These are phyloP conservation scores for Carallia pectinifolia DNA, from an alignment of 345 rosid genomes.

Conservation along the genomic window DNA sequence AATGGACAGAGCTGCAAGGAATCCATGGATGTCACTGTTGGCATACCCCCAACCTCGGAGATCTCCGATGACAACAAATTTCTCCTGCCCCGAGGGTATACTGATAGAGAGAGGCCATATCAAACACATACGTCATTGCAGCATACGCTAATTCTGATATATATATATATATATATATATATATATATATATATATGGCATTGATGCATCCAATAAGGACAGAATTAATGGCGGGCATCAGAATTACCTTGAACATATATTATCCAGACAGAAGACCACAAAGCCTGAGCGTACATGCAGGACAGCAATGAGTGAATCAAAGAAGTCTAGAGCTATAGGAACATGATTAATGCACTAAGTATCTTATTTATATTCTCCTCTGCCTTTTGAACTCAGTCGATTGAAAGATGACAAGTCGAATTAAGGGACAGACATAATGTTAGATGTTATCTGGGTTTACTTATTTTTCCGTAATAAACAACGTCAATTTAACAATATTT, in stretches of 20 bases:
- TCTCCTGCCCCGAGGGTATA: conserved; percentile 40
- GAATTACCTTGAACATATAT: conserved; percentile 36
- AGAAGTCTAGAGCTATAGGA: not conserved
- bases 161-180: too few relatives aligned
- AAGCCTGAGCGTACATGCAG: conserved; percentile 29
- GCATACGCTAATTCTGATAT: too few relatives aligned
- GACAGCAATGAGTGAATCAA: not conserved
- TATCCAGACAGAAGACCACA: conserved; percentile 32
- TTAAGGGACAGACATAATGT: too few relatives aligned
- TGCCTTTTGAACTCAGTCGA: too few relatives aligned
- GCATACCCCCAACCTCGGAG: conserved; percentile 55
- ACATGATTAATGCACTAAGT: not conserved
- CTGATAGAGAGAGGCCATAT: conserved; percentile 19
- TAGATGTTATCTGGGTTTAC: too few relatives aligned
- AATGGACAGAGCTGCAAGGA: conserved; percentile 35
- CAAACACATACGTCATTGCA: too few relatives aligned
- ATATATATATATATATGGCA: too few relatives aligned
- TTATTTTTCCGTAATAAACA: too few relatives aligned
- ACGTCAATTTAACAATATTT: too few relatives aligned
- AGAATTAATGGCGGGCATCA: not conserved
- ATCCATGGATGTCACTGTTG: conserved; percentile 43
- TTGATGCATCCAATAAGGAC: not conserved
- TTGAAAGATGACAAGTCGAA: too few relatives aligned
- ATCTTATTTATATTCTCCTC: too few relatives aligned
- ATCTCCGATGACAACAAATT: conserved; percentile 43